A percentile compares a stretch with the other conserved stretches of the same genome.
Conservation (phyloP, 176 grass and related monocot species). For the Oryza glaberrima region DNA sequence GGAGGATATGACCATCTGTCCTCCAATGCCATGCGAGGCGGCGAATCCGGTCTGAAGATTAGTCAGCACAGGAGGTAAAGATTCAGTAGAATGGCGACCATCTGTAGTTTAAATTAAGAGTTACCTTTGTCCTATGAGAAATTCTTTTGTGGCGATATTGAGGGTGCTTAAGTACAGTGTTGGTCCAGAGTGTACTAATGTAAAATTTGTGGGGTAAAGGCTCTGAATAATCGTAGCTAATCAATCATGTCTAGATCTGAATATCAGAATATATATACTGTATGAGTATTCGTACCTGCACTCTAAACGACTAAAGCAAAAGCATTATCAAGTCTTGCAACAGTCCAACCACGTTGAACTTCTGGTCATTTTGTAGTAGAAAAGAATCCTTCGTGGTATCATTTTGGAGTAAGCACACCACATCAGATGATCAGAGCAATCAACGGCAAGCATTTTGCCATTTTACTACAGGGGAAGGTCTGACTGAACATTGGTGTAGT, state of each 20-base stretch:
- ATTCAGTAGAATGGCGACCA: slow-evolving; percentile 14
- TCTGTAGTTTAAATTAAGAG: slow-evolving; percentile 42
- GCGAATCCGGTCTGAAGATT: slow-evolving; percentile 55
- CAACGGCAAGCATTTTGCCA: neutral
- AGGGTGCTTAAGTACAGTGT: slow-evolving; percentile 38
- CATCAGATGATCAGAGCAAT: neutral
- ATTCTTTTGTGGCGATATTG: slow-evolving; percentile 47
- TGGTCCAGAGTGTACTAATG: slow-evolving; percentile 45
- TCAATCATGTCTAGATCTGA: slow-evolving; percentile 29
- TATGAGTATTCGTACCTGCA: slow-evolving; percentile 22
- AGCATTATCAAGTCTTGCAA: slow-evolving; percentile 14
- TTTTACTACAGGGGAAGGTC: neutral
- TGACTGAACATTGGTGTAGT: neutral
- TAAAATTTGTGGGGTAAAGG: slow-evolving; percentile 53
- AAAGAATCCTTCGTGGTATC: neutral
- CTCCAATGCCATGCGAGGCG: slow-evolving; percentile 38
- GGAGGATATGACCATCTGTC: slow-evolving; percentile 61
- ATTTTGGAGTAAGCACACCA: neutral
- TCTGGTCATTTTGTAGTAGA: neutral
- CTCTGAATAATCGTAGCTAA: slow-evolving; percentile 41
- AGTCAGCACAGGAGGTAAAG: slow-evolving; percentile 51
- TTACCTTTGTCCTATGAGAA: slow-evolving; percentile 39
- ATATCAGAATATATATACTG: slow-evolving; percentile 32
- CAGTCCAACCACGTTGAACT: neutral
- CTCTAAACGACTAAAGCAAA: neutral